Evolutionary conservation across 1,284 basidiomycete genomes (phyloP), one percentile per base, ranked within the genome.

Genomic region (Ustilago esculenta): DNA sequence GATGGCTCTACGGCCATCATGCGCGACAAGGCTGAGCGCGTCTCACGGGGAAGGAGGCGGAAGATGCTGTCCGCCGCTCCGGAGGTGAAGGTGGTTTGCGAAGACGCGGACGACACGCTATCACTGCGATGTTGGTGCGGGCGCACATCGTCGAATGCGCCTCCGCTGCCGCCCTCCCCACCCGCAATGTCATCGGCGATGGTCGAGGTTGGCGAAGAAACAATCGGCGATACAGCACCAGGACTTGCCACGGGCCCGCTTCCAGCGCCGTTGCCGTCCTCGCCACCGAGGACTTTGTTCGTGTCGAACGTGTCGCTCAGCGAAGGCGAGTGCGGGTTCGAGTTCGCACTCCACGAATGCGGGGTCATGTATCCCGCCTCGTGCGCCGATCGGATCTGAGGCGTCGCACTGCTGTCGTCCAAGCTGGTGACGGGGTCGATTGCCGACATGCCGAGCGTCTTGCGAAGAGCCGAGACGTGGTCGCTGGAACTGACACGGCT

Each of bases 21-120:
- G 50, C 94, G 88, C 61, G 92, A 90, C 51, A 98, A 86, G 10
- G 92, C 92, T 14, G 89, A 69, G 14, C 78, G 69, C 23, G 77
- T 90, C 84, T 98, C 95, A 58, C 95, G 90, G 5, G 95, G 95
- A 18, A 98, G 85, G 6, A 98, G 86, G n/a, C 94, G 88, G 87
- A 98, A 98, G 80, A 98, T 96, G 27, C 92, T 94, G 83, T 98
- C 95, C n/a, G 92, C 90, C 8, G 92, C 91, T 36, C 90, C 91
- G 9, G 84, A 86, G 81, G 90, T 86, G 86, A 89, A 90, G n/a
- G 93, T 92, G 76, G 77, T 76, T 78, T 87, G 86, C 81, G 88
- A 86, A 74, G 64, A 89, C 85, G 49, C 57, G 80, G 88, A 86
- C 76, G 65, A 89, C 85, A 54, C 60, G 54, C 67, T 67, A 55